Base-by-base conservation (phyloP, 257 asterid genomes). In the Buddleja alternifolia region DNA sequence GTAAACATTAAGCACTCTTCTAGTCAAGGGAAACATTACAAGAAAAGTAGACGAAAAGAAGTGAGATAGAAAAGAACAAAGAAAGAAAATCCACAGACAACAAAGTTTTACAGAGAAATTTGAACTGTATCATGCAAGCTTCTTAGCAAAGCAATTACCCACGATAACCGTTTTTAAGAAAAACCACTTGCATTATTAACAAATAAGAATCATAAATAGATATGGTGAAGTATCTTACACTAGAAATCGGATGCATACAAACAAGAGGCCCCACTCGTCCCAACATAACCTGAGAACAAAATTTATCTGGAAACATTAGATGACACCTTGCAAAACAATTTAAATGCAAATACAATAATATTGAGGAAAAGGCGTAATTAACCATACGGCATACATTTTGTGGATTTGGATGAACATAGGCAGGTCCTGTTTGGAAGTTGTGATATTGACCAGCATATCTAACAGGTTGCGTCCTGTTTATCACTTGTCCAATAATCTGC, bases 211-310 rank as follows among this genome's bases (percentile, higher is more conserved):
- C 14, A 24, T 50, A 55, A 52, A 40, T 15, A 60, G 62, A 65
- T 47, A 44, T 3, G 17, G 53, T 11, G 14, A 3, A 19, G 40
- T 4, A 40, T 61, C 97, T 82, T 84, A 91, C 97, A 75, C 46
- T 74, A 56, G 96, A 62, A 77, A 85, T 70, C 20, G 92, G 93
- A 80, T 87, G 92, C 86, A 84, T 61, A 59, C 84, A 82, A 75
- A 86, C 86, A 72, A 84, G 83, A 50, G 91, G 86, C 55, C 87
- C 89, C 62, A 73, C 58, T 42, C 90, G 84, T 69, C 90, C 92
- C 75, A 80, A 72, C 88, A 81, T 81, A 68, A 82, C 86, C 97
- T 91, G 86, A 60, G 75, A 80, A 80, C 9, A 39, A 48, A 63
- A 71, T 60, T 62, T 61, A 36, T 57, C 61, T 58, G 42, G 17